Conservation (phyloP, 2,329 filamentous ascomycete species). For the Sporothrix brasiliensis region DNA sequence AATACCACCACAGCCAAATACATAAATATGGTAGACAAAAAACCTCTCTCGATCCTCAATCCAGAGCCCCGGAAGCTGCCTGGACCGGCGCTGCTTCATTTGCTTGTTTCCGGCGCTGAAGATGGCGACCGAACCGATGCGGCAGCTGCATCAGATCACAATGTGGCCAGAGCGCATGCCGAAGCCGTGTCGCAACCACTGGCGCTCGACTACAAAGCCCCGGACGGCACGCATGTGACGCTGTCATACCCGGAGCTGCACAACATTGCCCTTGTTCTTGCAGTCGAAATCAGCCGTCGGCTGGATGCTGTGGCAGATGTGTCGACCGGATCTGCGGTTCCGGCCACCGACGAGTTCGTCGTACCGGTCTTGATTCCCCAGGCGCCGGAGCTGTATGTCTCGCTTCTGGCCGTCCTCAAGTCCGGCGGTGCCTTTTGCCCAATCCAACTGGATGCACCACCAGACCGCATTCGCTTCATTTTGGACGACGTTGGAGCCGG, state of each 20-base stretch:
- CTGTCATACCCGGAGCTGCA: conserved; percentile 69
- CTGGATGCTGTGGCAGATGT: background rate
- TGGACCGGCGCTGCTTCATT: conserved; percentile 54
- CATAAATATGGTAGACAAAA: background rate
- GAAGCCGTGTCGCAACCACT: conserved; percentile 31
- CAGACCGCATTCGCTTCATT: conserved; percentile 78
- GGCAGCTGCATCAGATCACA: conserved; percentile 9
- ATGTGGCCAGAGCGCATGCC: background rate
- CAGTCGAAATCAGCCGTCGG: conserved; percentile 50
- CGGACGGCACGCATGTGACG: conserved; percentile 49
- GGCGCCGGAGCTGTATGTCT: conserved; percentile 74
- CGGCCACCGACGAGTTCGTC: conserved; percentile 49
- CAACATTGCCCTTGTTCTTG: conserved; percentile 57
- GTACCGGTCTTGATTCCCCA: conserved; percentile 80
- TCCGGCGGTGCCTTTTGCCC: conserved; percentile 86
- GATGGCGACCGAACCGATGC: conserved; percentile 17
- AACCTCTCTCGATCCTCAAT: conserved; percentile 52
- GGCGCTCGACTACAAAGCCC: conserved; percentile 67
- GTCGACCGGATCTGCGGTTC: background rate
- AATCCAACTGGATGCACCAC: conserved; percentile 74
- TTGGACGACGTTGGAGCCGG: conserved; percentile 72
- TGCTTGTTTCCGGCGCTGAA: conserved; percentile 58
- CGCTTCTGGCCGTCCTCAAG: conserved; percentile 76
- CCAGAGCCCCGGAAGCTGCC: conserved; percentile 46
- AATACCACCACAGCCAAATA: background rate